Evolutionary conservation across 768 basidiomycete genomes (phyloP), one percentile per base, ranked within the genome.

Genomic region (Hortiboletus flavorubellus): DNA sequence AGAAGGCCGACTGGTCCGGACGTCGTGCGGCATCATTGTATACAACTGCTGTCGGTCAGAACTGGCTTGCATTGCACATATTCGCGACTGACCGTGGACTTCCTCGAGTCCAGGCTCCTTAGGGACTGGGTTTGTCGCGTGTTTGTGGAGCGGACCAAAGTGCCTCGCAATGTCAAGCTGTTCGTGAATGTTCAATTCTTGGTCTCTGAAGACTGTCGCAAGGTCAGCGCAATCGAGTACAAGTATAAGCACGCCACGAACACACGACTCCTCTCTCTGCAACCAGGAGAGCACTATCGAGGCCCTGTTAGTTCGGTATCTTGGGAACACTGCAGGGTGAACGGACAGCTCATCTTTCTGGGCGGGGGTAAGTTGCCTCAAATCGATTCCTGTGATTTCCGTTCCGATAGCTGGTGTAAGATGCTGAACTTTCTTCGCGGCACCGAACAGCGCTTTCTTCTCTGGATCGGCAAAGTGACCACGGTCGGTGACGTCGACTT

Each of bases 341-440:
- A 70, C 83, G 59, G 59, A 89, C 87, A 91, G 76, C 63, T 92
- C 90, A 64, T 92, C 87, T 72, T 89, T 91, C 69, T 92, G 89
- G 30, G 72, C 55, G 53, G 79, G 74, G 3, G 84, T 77, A 9
- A 91, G 75, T 62, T 87, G 83, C 53, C 84, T 76, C 26, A 93
- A 76, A 70, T 93, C 89, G 58, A 92, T 73, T 8, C 89, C 90
- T 5, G 72, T 66, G 45, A 92, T 73, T 66, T 92, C 90, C 30
- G 87, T 89, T 16, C 89, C 91, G 60, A 92, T 86, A 37, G 78
- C 75, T 2, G 86, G 87, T 0, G 87, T 87, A 44, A 91, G 72
- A 61, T 89, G 77, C 56, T 76, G 80, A 48, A 91, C 81, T 65
- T 85, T 88, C 53, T 75, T 75, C 11, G 85, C 89, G 18, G 84